A percentile compares a stretch with the other conserved stretches of the same genome.
phyloP scores from a whole-genome alignment of 2,329 filamentous ascomycete genomes.

The Setomelanomma holmii region DNA sequence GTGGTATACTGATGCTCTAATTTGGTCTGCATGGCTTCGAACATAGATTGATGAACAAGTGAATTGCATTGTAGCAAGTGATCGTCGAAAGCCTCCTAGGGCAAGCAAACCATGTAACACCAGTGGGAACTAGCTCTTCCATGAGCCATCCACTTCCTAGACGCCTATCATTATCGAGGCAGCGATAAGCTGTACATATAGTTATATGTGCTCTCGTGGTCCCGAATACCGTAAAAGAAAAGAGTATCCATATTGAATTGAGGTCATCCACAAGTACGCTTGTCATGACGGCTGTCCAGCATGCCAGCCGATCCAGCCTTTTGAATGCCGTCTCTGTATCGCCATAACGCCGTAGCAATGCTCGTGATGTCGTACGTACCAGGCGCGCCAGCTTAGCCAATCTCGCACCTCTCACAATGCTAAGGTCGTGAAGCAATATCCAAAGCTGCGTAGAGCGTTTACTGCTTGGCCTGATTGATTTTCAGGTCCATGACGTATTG shows the following conservation, averaged over 20 bases:
- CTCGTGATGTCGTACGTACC: not conserved
- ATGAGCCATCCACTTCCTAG: not conserved
- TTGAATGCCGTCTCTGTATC: not conserved
- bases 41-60: not conserved
- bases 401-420: no score
- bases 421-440: not conserved
- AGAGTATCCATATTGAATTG: not conserved
- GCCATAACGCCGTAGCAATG: not conserved
- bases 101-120: not conserved
- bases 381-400: no score
- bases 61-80: not conserved
- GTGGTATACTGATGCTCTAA: no score
- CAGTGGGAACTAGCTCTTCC: not conserved
- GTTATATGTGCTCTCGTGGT: no score
- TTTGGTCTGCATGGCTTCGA: no score
- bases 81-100: not conserved
- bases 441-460: not conserved
- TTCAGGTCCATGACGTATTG: constrained; percentile 53
- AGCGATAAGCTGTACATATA: not conserved
- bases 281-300: not conserved
- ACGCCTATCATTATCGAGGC: not conserved
- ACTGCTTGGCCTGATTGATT: constrained; percentile 39
- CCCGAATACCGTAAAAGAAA: no score
- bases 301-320: not conserved
- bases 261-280: not conserved